Percentiles rank a stretch among this genome's conserved stretches.
These are phyloP conservation scores for Heterobasidion parviporum DNA, from an alignment of 1,284 basidiomycete genomes.

Conservation along the genomic window DNA sequence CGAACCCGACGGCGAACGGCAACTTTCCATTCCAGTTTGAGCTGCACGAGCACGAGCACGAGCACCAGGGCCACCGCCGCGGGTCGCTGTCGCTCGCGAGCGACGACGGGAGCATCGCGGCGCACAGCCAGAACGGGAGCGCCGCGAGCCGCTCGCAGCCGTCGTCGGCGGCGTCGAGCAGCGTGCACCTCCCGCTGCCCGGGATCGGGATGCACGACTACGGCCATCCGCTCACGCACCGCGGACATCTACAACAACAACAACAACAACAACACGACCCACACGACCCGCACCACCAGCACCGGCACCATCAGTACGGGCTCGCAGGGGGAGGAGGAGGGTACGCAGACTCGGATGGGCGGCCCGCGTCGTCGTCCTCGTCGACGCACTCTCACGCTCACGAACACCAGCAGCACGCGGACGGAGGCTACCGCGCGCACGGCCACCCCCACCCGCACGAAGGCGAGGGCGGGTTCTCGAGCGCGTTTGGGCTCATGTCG, in stretches of 20 bases:
- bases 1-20: too few species aligned
- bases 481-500: slow-evolving; percentile 63
- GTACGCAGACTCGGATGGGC: background rate
- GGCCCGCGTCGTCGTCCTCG: background rate
- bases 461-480: slow-evolving; percentile 38
- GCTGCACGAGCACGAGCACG: background rate
- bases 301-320: background rate
- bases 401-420: too few species aligned
- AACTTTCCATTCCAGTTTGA: background rate
- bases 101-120: slow-evolving; percentile 4
- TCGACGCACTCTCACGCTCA: background rate
- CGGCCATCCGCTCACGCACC: background rate
- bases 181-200: slow-evolving; percentile 29
- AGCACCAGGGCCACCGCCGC: slow-evolving; percentile 7
- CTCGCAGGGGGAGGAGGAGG: background rate
- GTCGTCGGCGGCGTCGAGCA: slow-evolving; percentile 31
- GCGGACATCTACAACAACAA: background rate
- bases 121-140: background rate
- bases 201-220: background rate
- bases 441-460: background rate
- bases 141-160: slow-evolving; percentile 21
- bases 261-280: background rate
- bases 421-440: background rate
- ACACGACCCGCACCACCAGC: background rate
- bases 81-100: slow-evolving; percentile 8